Evolutionary conservation across 768 basidiomycete species (phyloP), one percentile per base, ranked within the genome.

Genomic region (Lactarius akahatsu): DNA sequence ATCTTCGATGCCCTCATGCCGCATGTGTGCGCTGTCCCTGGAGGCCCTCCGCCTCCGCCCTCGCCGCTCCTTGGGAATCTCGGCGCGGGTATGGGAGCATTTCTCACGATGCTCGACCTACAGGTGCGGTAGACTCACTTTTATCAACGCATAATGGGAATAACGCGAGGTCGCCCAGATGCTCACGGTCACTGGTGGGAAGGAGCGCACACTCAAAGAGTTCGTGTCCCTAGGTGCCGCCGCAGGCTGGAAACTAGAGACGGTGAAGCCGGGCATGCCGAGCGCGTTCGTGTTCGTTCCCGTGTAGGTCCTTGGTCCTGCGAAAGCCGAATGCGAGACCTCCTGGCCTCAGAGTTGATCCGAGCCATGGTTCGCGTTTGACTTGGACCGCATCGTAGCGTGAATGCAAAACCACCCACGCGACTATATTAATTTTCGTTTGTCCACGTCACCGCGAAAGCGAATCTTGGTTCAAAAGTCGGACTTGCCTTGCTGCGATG

Each of bases 201-300:
- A 73, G 63, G 77, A 77, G 57, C 73, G 76, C 56, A 78, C 75
- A 7, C 59, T 74, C n/a, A 66, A 65, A 9, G 67, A 74, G 23
- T 74, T 74, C 47, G n/a, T 69, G 6, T 68, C 70, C n/a, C 70
- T 78, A 3, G 68, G 71, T 4, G 40, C 60, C 15, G 66, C 67
- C 6, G 40, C 72, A 23, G 76, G 76, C 2, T 78, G 77, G 77
- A 77, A 74, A 66, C 67, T 74, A 18, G 73, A 74, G 59, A 57
- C 65, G 30, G 68, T 71, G 36, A 65, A 60, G 45, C 58, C 58
- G 8, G 50, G 50, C 26, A n/a, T 23, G 20, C 34, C 54, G 32
- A 26, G 43, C 18, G 11, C 58, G 7, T 26, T 65, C 32, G 47
- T 65, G 10, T 55, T 52, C 16, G 40, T 58, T 26, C 43, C 56